Evolutionary conservation across 202 grass and related monocot species (phyloP).

Genomic region (Carex arenaria): DNA sequence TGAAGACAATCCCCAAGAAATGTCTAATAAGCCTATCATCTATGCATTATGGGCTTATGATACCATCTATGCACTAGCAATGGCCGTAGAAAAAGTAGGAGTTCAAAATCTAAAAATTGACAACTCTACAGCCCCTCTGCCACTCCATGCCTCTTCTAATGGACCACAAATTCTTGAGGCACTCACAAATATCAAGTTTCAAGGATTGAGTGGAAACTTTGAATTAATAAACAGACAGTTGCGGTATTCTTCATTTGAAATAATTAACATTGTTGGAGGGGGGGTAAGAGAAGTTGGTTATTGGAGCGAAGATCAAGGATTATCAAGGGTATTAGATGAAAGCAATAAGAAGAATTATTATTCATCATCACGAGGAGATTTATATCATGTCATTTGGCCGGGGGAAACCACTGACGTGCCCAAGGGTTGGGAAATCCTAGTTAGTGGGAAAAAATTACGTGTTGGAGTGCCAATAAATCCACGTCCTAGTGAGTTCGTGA

Average conservation of each 20-base stretch:
- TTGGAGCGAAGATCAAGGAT: constrained; percentile 35
- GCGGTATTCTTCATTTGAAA: constrained; percentile 21
- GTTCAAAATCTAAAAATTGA: background rate
- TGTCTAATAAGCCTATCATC: constrained; percentile 16
- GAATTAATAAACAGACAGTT: constrained; percentile 30
- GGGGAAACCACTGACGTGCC: constrained; percentile 36
- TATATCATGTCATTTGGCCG: constrained; percentile 47
- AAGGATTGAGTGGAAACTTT: constrained; percentile 44
- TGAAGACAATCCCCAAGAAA: constrained; percentile 25
- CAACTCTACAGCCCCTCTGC: background rate
- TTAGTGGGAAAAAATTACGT: constrained; percentile 33
- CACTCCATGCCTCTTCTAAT: background rate
- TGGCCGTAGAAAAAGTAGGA: constrained; percentile 26
- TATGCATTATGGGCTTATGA: constrained; percentile 40
- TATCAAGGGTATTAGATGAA: constrained; percentile 8
- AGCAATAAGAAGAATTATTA: background rate
- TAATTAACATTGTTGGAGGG: constrained; percentile 48
- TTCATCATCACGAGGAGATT: background rate
- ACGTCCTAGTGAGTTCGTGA: background rate
- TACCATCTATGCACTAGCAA: constrained; percentile 31
- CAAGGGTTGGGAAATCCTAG: constrained; percentile 43
- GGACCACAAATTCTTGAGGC: constrained; percentile 33
- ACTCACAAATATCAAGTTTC: constrained; percentile 30
- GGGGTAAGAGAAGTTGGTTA: constrained; percentile 34
- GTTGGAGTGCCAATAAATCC: background rate